phyloP scores from a whole-genome alignment of 352 stramenopile species.

The Saprolegnia diclina region DNA sequence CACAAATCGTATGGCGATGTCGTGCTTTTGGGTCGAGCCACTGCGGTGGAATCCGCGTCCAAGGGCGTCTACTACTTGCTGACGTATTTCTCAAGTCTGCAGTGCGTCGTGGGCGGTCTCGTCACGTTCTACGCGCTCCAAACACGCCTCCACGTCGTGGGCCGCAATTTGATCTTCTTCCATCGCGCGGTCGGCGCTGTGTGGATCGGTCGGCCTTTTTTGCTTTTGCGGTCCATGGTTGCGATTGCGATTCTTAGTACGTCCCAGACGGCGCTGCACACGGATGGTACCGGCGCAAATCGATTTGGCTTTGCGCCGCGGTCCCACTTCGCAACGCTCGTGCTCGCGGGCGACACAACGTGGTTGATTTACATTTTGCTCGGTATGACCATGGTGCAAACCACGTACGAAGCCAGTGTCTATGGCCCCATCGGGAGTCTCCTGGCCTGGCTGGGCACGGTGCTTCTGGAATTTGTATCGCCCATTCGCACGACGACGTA shows the following conservation, averaged over 20 bases:
- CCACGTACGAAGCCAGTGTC: neutral
- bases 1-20: too few species aligned
- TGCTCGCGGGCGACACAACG: conserved; percentile 17
- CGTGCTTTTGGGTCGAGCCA: too few species aligned
- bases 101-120: too few species aligned
- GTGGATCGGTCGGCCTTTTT: conserved; percentile 7
- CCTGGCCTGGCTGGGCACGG: neutral
- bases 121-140: neutral
- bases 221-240: neutral
- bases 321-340: neutral
- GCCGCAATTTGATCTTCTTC: conserved; percentile 3
- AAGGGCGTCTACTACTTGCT: too few species aligned
- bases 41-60: too few species aligned
- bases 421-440: neutral
- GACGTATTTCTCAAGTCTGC: too few species aligned
- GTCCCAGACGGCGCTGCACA: neutral
- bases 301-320: neutral
- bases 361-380: conserved; percentile 6
- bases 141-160: neutral
- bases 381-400: neutral
- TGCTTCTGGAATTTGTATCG: neutral
- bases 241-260: conserved; percentile 6
- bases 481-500: neutral
- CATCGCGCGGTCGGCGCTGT: conserved; percentile 12
- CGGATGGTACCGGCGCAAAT: too few species aligned